A percentile compares a stretch with the other conserved stretches of the same genome.
These are phyloP conservation scores for Ajuga reptans DNA, from an alignment of 305 asterid genomes.

Conservation along the genomic window DNA sequence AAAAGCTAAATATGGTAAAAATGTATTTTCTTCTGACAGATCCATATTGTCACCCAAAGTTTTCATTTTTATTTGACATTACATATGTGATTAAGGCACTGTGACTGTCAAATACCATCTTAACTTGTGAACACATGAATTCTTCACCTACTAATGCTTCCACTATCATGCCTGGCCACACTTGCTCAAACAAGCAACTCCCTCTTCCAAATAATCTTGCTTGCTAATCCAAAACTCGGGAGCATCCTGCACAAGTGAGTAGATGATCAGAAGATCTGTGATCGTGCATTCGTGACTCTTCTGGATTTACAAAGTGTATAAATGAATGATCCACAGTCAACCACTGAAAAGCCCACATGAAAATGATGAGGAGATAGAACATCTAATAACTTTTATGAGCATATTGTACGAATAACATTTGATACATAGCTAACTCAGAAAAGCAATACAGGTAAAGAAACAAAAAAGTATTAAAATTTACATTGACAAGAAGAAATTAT, in stretches of 20 bases:
- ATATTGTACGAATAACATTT: neutral
- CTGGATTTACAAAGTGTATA: neutral
- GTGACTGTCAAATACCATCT: neutral
- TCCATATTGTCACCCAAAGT: too few relatives aligned
- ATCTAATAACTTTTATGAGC: neutral
- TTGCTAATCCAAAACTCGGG: slow-evolving; percentile 97
- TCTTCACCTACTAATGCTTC: slow-evolving; percentile 5
- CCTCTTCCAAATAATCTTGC: slow-evolving; percentile 95
- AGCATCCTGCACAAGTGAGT: slow-evolving; percentile 61
- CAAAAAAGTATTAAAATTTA: neutral
- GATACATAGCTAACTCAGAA: neutral
- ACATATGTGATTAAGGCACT: neutral
- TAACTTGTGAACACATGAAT: slow-evolving; percentile 6
- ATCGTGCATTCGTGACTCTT: neutral
- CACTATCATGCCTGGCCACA: slow-evolving; percentile 42
- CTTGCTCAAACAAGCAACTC: slow-evolving; percentile 81
- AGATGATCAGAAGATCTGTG: neutral
- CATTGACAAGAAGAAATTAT: neutral
- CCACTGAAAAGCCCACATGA: neutral
- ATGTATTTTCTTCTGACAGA: too few relatives aligned
- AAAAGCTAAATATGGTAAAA: too few relatives aligned
- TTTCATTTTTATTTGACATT: neutral
- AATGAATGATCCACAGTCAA: neutral
- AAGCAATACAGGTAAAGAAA: neutral
- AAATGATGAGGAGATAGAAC: neutral